Base-by-base conservation (phyloP, 805 yeast genomes). In the Schwanniomyces occidentalis region DNA sequence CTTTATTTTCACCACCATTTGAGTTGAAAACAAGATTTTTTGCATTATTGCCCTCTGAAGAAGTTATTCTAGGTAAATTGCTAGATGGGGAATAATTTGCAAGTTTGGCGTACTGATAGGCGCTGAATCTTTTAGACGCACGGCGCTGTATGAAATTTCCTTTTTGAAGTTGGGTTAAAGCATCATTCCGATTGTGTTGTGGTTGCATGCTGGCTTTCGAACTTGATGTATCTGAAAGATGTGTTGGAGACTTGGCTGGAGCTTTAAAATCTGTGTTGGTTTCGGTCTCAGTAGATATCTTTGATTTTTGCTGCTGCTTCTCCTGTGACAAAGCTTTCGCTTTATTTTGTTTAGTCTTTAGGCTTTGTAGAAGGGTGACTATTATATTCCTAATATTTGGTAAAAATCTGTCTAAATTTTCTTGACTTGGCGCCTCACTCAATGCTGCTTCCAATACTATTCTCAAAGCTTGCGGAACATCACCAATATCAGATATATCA, bases 101-200 rank as follows among this genome's bases (percentile, higher is more conserved):
- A 8, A 85, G 69, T 49, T 84, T 85, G 1, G 95, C 87, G 60
- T 82, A 82, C 52, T 91, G 98, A 42, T 90, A 91, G 0, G 97
- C 96, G 4, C 96, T 88, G 54, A 84, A 91, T 36, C 99, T 69
- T 48, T 91, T 83, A 0, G 97, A 90, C 0, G 98, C 99, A 42
- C 96, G 75, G 46, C 99, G 75, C 65, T 84, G 95, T 20, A 93
- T 65, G 3, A 86, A 83, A 30, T 85, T 86, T 3, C 90, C 87
- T 29, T 82, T 80, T 51, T 91, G 96, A 7, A 91, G 67, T 46
- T 85, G 86, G 0, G 80, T 69, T 18, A 90, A 66, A 0, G 96
- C 88, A 47, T 83, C 88, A 23, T 50, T 42, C 30, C 17, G 33
- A 8, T 12, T 26, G 23, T 14, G 16, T 10, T 20, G 32, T 17